A percentile compares a stretch with the other conserved stretches of the same genome.
phyloP scores from a whole-genome alignment of 805 yeast genomes.

The Yarrowia sp. region DNA sequence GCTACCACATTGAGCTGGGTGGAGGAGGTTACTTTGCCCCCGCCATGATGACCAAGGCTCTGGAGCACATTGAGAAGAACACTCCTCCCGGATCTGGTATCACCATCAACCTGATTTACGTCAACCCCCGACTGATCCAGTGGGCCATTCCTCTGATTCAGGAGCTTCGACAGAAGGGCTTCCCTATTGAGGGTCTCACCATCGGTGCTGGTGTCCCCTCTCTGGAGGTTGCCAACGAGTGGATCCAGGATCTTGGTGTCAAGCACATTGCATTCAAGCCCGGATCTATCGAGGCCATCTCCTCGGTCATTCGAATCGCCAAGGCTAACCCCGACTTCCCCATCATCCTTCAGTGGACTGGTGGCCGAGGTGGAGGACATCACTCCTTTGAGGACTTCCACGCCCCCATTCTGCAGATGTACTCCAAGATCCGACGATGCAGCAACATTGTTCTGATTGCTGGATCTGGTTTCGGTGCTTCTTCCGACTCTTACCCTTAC shows the following conservation, averaged over 20 bases:
- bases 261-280: conserved; percentile 96
- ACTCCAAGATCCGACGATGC: conserved; percentile 87
- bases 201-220: conserved; percentile 99
- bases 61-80: conserved; percentile 64
- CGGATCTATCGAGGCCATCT: conserved; percentile 91
- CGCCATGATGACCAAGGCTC: conserved; percentile 64
- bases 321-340: conserved; percentile 96
- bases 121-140: conserved; percentile 94
- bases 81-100: conserved; percentile 85
- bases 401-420: conserved; percentile 94
- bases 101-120: conserved; percentile 89
- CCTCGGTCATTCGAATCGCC: conserved; percentile 83
- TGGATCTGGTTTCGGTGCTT: conserved; percentile 98
- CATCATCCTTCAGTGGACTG: conserved; percentile 97
- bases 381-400: conserved; percentile 99
- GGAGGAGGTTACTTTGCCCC: conserved; percentile 98
- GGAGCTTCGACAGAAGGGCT: conserved; percentile 83
- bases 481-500: conserved; percentile 95
- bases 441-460: conserved; percentile 86
- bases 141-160: conserved; percentile 98
- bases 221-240: conserved; percentile 93
- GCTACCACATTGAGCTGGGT: conserved; percentile 95
- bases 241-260: conserved; percentile 85
- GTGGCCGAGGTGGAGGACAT: conserved; percentile 99
- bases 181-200: conserved; percentile 92